Percentiles rank a stretch among this genome's conserved stretches.
phyloP scores from a whole-genome alignment of 306 rosid genomes.

The Psophocarpus tetragonolobus region DNA sequence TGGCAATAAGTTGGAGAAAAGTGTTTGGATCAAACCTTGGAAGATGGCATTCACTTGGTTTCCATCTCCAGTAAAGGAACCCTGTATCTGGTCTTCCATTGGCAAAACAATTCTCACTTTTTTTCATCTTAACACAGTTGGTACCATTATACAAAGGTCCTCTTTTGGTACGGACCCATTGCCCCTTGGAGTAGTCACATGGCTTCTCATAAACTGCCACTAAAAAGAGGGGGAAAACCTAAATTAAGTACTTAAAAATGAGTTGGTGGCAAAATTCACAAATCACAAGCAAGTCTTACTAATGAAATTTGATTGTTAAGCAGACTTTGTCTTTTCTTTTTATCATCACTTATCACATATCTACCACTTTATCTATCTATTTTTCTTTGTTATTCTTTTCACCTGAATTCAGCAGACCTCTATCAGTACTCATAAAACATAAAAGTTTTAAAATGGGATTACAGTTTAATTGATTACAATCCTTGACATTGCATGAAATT shows the following conservation, averaged over 20 bases:
- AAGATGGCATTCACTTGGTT: conserved; percentile 57
- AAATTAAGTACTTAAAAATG: neutral
- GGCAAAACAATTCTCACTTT: conserved; percentile 56
- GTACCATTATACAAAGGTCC: conserved; percentile 63
- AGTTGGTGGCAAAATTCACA: neutral
- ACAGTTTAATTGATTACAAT: neutral
- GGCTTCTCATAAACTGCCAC: conserved; percentile 22
- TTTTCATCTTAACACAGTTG: conserved; percentile 58
- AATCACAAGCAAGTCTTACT: neutral
- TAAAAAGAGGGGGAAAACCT: neutral
- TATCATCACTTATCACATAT: neutral
- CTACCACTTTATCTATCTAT: no score
- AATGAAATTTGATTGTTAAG: no score
- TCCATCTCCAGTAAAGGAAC: conserved; percentile 73
- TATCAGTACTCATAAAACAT: no score
- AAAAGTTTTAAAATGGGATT: no score
- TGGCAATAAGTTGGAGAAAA: conserved; percentile 50
- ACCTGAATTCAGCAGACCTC: neutral
- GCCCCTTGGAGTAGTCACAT: conserved; percentile 71
- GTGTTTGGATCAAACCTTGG: conserved; percentile 71
- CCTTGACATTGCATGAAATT: neutral
- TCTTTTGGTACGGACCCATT: conserved; percentile 51
- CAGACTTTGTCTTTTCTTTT: neutral
- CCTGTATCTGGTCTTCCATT: conserved; percentile 63
- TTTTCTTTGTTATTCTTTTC: neutral